Evolutionary conservation across 257 asterid genomes (phyloP).

Genomic region (Solanum megistacrolobum): DNA sequence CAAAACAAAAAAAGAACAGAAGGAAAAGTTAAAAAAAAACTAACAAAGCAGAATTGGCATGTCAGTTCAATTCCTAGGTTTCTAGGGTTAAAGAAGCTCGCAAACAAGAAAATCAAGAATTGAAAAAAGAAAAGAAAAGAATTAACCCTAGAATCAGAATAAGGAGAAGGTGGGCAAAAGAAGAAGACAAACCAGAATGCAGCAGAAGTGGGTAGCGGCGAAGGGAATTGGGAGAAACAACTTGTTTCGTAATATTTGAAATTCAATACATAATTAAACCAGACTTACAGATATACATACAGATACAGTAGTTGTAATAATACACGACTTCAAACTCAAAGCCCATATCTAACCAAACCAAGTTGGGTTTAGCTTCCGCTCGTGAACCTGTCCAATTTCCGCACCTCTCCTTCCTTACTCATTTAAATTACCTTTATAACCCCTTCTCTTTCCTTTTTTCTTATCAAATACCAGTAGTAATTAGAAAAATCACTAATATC

Average conservation of each 20-base stretch:
- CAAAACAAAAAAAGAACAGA: neutral
- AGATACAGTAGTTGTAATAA: neutral
- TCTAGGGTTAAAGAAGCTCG: neutral
- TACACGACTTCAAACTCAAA: neutral
- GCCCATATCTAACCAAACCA: neutral
- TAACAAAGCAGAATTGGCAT: neutral
- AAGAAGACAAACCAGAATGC: slow-evolving; percentile 2
- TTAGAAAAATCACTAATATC: too few species aligned
- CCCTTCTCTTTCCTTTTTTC: neutral
- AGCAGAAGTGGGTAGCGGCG: neutral
- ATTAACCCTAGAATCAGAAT: neutral
- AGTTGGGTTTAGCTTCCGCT: neutral
- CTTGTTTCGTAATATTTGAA: neutral
- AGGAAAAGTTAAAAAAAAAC: neutral
- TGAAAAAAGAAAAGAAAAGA: neutral
- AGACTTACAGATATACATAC: neutral
- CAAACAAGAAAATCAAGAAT: neutral
- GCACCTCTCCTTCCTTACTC: neutral
- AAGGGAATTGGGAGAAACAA: neutral
- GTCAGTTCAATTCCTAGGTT: neutral
- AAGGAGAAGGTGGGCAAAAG: neutral
- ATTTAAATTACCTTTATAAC: neutral
- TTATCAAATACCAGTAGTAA: neutral
- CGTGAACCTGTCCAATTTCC: neutral
- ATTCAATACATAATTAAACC: neutral